Percentiles rank a stretch among this genome's conserved stretches.
These are phyloP conservation scores for Sclerotinia trifoliorum DNA, from an alignment of 2,329 filamentous ascomycete genomes.

Conservation along the genomic window DNA sequence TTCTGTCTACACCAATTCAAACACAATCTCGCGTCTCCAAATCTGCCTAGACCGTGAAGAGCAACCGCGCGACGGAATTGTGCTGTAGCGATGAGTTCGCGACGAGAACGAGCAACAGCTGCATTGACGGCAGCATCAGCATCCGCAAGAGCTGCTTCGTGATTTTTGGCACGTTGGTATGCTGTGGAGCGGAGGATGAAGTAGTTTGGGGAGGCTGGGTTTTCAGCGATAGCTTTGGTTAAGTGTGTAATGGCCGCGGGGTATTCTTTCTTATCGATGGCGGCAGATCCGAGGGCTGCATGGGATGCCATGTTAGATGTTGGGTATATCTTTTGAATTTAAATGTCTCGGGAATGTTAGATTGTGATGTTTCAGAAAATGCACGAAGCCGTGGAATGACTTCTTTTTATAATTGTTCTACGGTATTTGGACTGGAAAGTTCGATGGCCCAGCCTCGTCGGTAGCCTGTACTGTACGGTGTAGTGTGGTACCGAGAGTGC, in stretches of 20 bases:
- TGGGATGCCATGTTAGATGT: slow-evolving; percentile 48
- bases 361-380: too few species aligned
- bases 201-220: slow-evolving; percentile 74
- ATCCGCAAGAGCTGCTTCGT: slow-evolving; percentile 65
- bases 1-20: slow-evolving; percentile 58
- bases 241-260: slow-evolving; percentile 65
- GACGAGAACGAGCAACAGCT: slow-evolving; percentile 66
- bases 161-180: slow-evolving; percentile 62
- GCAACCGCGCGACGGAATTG: slow-evolving; percentile 78
- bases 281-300: slow-evolving; percentile 53
- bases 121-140: slow-evolving; percentile 63
- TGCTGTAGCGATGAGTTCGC: slow-evolving; percentile 74
- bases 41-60: slow-evolving; percentile 66
- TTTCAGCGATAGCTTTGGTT: slow-evolving; percentile 60
- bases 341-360: neutral
- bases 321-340: neutral
- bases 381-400: neutral
- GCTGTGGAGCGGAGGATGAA: slow-evolving; percentile 80
- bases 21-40: slow-evolving; percentile 72
- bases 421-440: slow-evolving; percentile 6
- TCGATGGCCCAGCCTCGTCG: slow-evolving; percentile 1
- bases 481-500: neutral
- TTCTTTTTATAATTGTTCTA: neutral
- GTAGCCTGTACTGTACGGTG: neutral
- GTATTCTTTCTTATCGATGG: slow-evolving; percentile 64